phyloP scores from a whole-genome alignment of 495 filamentous ascomycete genomes.

The Aspergillus hancockii region DNA sequence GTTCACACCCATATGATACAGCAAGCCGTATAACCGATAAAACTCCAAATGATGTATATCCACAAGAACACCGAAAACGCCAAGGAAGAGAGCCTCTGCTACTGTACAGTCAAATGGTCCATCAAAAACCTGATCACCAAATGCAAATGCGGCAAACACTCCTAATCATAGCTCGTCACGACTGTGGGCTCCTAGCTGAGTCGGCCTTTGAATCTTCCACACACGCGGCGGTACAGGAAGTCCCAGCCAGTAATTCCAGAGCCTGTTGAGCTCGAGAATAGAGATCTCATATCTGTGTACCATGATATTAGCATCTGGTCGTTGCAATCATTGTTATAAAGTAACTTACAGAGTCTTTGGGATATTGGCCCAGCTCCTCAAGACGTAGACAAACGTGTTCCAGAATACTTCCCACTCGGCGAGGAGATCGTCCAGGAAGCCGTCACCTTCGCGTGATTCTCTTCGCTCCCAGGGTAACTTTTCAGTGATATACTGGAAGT shows the following conservation, averaged over 20 bases:
- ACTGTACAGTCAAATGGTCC: conserved; percentile 2
- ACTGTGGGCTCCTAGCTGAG: conserved; percentile 12
- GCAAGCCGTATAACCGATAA: neutral
- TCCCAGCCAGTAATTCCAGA: conserved; percentile 80
- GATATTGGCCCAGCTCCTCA: conserved; percentile 67
- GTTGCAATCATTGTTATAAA: neutral
- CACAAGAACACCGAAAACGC: neutral
- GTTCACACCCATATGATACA: neutral
- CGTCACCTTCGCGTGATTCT: conserved; percentile 32
- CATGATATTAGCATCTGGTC: neutral
- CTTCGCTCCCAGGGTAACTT: conserved; percentile 42
- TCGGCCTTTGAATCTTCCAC: conserved; percentile 61
- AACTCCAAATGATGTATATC: conserved; percentile 12
- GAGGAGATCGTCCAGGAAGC: conserved; percentile 58
- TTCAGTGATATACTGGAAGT: conserved; percentile 36
- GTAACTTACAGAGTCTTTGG: conserved; percentile 71
- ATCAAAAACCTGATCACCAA: conserved; percentile 3
- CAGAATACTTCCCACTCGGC: conserved; percentile 64
- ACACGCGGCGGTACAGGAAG: conserved; percentile 66
- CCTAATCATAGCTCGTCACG: conserved; percentile 58
- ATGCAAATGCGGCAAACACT: neutral
- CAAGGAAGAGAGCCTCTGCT: neutral
- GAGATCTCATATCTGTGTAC: conserved; percentile 58
- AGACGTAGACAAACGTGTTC: conserved; percentile 61
- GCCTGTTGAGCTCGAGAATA: conserved; percentile 57